Percentiles rank a stretch among this genome's conserved stretches.
Evolutionary conservation across 352 stramenopile species (phyloP).

Genomic region (Phytopythium cucurbitacearum): DNA sequence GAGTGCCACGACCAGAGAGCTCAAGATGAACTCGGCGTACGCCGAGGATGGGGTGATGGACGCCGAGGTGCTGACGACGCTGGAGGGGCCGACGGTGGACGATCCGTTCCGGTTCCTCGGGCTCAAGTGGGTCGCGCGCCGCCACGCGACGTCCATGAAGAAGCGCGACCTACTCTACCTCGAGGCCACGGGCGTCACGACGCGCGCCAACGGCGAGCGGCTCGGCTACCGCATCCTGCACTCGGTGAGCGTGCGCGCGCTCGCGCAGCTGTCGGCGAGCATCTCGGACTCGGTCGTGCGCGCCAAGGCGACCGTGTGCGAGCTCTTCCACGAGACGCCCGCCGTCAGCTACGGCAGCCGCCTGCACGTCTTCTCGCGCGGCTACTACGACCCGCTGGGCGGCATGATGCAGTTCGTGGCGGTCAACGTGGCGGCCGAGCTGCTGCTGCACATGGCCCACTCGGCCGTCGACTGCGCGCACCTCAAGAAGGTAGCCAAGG

Average conservation of each 20-base stretch:
- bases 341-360: background rate
- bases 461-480: conserved; percentile 43
- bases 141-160: conserved; percentile 31
- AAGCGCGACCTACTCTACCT: conserved; percentile 52
- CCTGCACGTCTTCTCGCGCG: conserved; percentile 45
- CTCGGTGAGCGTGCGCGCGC: conserved; percentile 53
- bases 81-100: conserved; percentile 27
- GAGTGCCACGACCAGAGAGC: conserved; percentile 40
- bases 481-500: conserved; percentile 56
- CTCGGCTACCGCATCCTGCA: conserved; percentile 63
- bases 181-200: conserved; percentile 38
- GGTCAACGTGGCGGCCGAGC: conserved; percentile 30
- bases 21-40: conserved; percentile 62
- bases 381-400: conserved; percentile 52
- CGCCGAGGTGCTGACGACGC: conserved; percentile 32
- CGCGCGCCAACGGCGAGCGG: conserved; percentile 24
- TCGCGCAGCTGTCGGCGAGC: conserved; percentile 24
- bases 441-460: conserved; percentile 34
- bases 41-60: conserved; percentile 32
- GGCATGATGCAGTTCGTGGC: conserved; percentile 47
- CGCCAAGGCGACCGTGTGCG: conserved; percentile 34
- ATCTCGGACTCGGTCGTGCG: conserved; percentile 35
- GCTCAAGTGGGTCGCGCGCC: conserved; percentile 48
- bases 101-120: conserved; percentile 56
- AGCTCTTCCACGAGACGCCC: conserved; percentile 38